Evolutionary conservation across 345 rosid genomes (phyloP).

Genomic region (Gossypium rotundifolium): DNA sequence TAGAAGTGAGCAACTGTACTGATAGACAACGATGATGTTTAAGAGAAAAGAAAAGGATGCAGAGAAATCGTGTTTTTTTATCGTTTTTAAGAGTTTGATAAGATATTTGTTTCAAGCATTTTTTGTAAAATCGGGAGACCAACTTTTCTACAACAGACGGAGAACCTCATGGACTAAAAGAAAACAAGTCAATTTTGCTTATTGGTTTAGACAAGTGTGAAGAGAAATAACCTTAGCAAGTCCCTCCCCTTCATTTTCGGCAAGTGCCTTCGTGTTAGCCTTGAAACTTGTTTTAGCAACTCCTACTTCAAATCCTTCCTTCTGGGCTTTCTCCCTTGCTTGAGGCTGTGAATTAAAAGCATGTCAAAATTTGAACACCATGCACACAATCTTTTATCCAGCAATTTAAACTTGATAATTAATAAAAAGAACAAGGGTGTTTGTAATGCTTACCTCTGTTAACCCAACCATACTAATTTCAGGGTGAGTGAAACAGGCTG

Average conservation of each 20-base stretch:
- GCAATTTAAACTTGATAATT: neutral
- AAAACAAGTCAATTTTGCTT: neutral
- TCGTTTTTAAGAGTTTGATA: neutral
- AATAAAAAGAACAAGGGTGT: neutral
- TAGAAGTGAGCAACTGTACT: neutral
- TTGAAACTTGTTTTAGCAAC: conserved; percentile 92
- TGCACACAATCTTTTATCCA: neutral
- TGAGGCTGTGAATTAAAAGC: conserved; percentile 57
- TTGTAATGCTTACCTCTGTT: conserved; percentile 60
- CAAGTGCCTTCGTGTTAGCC: conserved; percentile 97
- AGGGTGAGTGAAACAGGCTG: conserved; percentile 99
- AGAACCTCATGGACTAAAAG: neutral
- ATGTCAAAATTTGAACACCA: conserved; percentile 6
- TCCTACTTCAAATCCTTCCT: conserved; percentile 84
- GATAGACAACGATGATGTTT: neutral
- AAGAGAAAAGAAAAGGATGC: neutral
- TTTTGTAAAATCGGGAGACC: neutral
- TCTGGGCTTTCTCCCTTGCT: conserved; percentile 89
- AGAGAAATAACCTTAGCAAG: conserved; percentile 68
- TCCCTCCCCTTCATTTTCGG: conserved; percentile 98
- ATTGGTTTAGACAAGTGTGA: neutral
- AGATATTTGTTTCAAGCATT: neutral
- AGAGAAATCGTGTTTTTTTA: neutral
- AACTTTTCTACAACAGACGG: neutral
- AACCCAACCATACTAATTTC: conserved; percentile 99